Evolutionary conservation across 495 filamentous ascomycete genomes (phyloP).

Genomic region (Viridothelium virens): DNA sequence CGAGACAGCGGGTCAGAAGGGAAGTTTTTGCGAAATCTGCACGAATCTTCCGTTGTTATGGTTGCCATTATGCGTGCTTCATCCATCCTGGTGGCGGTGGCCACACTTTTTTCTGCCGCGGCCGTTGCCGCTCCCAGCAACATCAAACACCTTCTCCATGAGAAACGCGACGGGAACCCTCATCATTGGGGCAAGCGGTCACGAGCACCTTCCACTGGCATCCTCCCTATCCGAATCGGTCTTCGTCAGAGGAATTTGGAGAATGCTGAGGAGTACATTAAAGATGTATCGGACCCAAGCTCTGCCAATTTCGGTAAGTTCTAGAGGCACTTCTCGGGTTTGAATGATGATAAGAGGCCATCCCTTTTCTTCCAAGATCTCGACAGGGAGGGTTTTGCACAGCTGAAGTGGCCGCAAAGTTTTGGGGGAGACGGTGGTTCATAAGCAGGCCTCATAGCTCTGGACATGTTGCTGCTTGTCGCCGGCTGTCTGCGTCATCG

Average conservation of each 20-base stretch:
- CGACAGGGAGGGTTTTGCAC: no score
- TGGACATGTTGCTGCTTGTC: background rate
- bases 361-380: background rate
- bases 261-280: slow-evolving; percentile 16
- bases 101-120: slow-evolving; percentile 8
- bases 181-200: slow-evolving; percentile 24
- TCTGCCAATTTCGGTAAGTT: slow-evolving; percentile 18
- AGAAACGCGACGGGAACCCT: slow-evolving; percentile 25
- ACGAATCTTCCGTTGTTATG: background rate
- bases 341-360: background rate
- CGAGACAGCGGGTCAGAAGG: background rate
- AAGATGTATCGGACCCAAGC: slow-evolving; percentile 21
- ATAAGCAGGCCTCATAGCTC: background rate
- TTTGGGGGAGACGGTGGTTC: no score
- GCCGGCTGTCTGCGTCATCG: background rate
- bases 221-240: slow-evolving; percentile 25
- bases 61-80: slow-evolving; percentile 3
- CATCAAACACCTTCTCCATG: slow-evolving; percentile 27
- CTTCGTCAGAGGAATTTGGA: slow-evolving; percentile 23
- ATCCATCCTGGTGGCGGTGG: slow-evolving; percentile 2
- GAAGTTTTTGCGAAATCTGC: background rate
- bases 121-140: slow-evolving; percentile 18
- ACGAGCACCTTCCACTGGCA: slow-evolving; percentile 13
- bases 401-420: no score
- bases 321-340: background rate